A percentile compares a stretch with the other conserved stretches of the same genome.
Evolutionary conservation across 768 basidiomycete genomes (phyloP).

Genomic region (Phaeotremella fagi): DNA sequence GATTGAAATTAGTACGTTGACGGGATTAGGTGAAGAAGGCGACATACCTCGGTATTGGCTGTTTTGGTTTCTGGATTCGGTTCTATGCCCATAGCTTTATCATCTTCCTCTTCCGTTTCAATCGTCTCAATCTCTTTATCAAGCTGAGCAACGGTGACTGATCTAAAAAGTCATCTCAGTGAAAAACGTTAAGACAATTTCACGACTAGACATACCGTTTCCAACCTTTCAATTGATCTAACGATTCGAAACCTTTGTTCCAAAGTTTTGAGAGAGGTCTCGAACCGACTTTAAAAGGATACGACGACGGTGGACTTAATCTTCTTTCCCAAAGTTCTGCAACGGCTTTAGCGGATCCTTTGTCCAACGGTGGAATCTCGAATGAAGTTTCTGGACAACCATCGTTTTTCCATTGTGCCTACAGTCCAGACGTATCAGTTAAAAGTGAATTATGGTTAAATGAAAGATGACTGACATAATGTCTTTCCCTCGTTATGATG

Average conservation of each 20-base stretch:
- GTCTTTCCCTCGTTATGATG: constrained; percentile 31
- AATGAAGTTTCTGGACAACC: constrained; percentile 35
- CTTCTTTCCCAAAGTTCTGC: constrained; percentile 26
- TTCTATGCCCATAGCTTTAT: constrained; percentile 32
- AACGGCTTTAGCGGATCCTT: constrained; percentile 12
- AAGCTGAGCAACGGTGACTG: constrained; percentile 12
- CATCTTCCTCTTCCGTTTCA: constrained; percentile 34
- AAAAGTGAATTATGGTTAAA: not conserved
- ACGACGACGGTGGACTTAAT: constrained; percentile 19
- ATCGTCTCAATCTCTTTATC: constrained; percentile 25
- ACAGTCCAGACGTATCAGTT: not conserved
- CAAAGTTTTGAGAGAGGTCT: constrained; percentile 29
- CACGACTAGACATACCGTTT: constrained; percentile 19
- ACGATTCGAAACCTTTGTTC: constrained; percentile 26
- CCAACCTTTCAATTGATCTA: constrained; percentile 37
- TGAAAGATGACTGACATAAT: constrained; percentile 28
- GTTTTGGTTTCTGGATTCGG: constrained; percentile 10
- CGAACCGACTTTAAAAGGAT: constrained; percentile 29
- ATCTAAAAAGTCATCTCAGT: constrained; percentile 7
- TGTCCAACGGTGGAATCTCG: constrained; percentile 29
- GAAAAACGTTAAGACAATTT: not conserved
- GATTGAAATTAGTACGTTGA: not conserved
- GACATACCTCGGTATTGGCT: constrained; percentile 15
- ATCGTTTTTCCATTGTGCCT: constrained; percentile 46
- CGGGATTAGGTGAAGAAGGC: not conserved